These are phyloP conservation scores for Acorus gramineus DNA, from an alignment of 106 monocot genomes.

Conservation along the genomic window DNA sequence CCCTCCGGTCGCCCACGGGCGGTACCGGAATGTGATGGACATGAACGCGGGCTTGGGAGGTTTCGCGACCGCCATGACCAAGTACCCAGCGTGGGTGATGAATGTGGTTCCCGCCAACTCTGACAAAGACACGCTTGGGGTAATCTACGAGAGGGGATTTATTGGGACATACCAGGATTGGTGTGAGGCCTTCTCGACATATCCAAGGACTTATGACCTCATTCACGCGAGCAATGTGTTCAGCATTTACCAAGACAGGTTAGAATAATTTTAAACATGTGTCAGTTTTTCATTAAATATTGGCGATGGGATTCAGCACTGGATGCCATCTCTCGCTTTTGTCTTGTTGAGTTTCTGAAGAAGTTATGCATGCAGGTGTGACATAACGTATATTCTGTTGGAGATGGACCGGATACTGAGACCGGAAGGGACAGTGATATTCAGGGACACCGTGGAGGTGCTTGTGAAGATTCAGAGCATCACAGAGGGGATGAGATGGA, in stretches of 20 bases:
- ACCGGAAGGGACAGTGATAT: conserved; percentile 57
- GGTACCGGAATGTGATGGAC: conserved; percentile 66
- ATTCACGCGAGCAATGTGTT: conserved; percentile 51
- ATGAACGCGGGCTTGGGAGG: conserved; percentile 55
- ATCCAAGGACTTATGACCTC: conserved; percentile 72
- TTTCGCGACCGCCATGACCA: conserved; percentile 39
- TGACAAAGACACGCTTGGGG: conserved; percentile 33
- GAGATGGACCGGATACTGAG: conserved; percentile 71
- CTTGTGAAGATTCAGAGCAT: conserved; percentile 32
- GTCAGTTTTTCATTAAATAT: not conserved
- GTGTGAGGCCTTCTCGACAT: conserved; percentile 75
- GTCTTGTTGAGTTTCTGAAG: not conserved
- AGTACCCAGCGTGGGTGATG: conserved; percentile 69
- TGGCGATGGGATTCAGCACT: not conserved
- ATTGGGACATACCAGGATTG: conserved; percentile 68
- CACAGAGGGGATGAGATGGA: conserved; percentile 37
- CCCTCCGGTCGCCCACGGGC: conserved; percentile 28
- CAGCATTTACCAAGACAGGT: conserved; percentile 57
- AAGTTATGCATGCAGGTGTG: conserved; percentile 29
- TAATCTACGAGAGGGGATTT: conserved; percentile 53
- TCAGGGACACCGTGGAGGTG: conserved; percentile 45
- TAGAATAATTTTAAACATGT: not conserved
- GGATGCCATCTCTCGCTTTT: not conserved
- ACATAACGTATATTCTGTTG: conserved; percentile 40
- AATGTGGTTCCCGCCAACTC: conserved; percentile 34